Evolutionary conservation across 768 basidiomycete species (phyloP), one percentile per base, ranked within the genome.

Genomic region (Naganishia vaughanmartiniae): DNA sequence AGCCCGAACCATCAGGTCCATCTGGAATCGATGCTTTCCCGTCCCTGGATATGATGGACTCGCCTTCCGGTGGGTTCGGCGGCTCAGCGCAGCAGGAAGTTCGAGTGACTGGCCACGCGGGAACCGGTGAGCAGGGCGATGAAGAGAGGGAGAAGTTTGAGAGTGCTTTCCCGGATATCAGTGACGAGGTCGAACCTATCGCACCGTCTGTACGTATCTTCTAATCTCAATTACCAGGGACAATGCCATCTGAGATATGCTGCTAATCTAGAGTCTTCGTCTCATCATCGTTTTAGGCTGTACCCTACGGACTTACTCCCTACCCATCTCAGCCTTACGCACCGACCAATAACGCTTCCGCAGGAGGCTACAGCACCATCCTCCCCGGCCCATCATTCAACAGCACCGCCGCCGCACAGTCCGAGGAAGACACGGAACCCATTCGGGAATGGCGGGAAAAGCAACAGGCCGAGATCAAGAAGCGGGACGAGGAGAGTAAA

Each of bases 371-470:
- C 71, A 57, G 66, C 26, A 78, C 78, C 39, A 75, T 81, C 65
- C 77, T 81, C 36, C 80, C 80, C 51, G 69, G 76, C 21, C 80
- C 80, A 19, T 56, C 74, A 26, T 78, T 81, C 71, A 56, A 56
- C 58, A 68, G 73, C 3, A 60, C 67, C 30, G 56, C 74, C 30
- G 33, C 55, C 19, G 51, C 57, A 19, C 60, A 63, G 39, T 45
- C 60, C 51, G 73, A 79, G 55, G 76, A 79, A 55, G 80, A 81
- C 12, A 75, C 78, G 19, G 76, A 76, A 54, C 78, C 80, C 9
- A 77, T 81, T 78, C 94, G 91, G 79, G 84, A 88, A 77, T 97
- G 95, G 95, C 87, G 91, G 55, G 90, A 88, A 78, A 88, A 87
- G 76, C 94, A 96, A 77, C 87, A 87, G 30, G 88, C 85, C 30